Percentiles rank a stretch among this genome's conserved stretches.
phyloP scores from a whole-genome alignment of 2,329 filamentous ascomycete species.

The Karstenula rhodostoma region DNA sequence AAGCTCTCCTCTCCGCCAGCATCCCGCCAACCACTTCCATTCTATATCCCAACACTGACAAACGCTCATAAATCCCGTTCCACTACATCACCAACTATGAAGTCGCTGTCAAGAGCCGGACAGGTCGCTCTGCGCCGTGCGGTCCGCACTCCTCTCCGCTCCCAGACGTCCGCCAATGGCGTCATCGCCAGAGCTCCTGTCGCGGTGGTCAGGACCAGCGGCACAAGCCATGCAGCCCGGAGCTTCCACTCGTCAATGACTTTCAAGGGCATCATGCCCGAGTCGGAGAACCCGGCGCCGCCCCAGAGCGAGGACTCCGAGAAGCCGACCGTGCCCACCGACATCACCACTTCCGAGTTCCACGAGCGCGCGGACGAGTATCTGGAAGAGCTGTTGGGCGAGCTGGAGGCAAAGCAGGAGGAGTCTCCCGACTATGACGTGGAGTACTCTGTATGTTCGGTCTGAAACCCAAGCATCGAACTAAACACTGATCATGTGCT shows the following conservation, averaged over 20 bases:
- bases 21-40: conserved; percentile 12
- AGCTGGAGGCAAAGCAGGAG: conserved; percentile 79
- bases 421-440: conserved; percentile 79
- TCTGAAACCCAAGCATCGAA: background rate
- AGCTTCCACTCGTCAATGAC: conserved; percentile 37
- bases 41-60: conserved; percentile 9
- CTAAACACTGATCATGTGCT: conserved; percentile 14
- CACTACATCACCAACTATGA: conserved; percentile 28
- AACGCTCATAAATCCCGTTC: background rate
- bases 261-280: conserved; percentile 54
- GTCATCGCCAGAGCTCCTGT: conserved; percentile 33
- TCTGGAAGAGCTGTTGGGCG: conserved; percentile 66
- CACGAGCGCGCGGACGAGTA: conserved; percentile 80
- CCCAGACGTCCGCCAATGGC: conserved; percentile 33
- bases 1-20: conserved; percentile 14
- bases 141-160: conserved; percentile 29
- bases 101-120: conserved; percentile 33
- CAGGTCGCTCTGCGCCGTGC: conserved; percentile 32
- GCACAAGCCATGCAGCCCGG: conserved; percentile 21
- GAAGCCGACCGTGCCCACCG: conserved; percentile 62
- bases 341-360: conserved; percentile 76
- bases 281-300: conserved; percentile 51
- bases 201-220: conserved; percentile 16
- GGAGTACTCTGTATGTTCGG: conserved; percentile 78
- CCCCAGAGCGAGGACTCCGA: conserved; percentile 47